Conservation (phyloP, 805 yeast genomes). For the Kuraishia capsulata region DNA sequence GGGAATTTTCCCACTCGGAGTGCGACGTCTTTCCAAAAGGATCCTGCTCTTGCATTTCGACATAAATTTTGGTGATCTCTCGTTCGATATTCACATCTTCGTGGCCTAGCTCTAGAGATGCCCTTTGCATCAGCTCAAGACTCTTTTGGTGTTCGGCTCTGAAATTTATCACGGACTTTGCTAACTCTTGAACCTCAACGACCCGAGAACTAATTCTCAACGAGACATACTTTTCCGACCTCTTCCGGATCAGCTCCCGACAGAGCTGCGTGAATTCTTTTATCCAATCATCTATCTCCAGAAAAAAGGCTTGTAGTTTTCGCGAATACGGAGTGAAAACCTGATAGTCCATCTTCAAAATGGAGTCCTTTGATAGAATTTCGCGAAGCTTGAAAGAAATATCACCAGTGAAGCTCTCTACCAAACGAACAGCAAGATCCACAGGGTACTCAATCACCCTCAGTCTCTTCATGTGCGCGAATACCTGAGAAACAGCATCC, state of each 20-base stretch:
- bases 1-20: not conserved
- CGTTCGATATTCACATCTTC: not conserved
- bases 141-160: conserved; percentile 40
- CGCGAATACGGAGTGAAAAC: conserved; percentile 27
- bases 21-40: conserved; percentile 7
- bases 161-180: conserved; percentile 34
- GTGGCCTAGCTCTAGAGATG: not conserved
- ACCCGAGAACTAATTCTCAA: conserved; percentile 48
- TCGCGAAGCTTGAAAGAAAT: conserved; percentile 34
- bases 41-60: not conserved
- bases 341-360: conserved; percentile 33
- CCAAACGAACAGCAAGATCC: conserved; percentile 50
- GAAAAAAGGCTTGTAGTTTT: conserved; percentile 25
- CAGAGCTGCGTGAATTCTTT: conserved; percentile 53
- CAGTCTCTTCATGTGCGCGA: conserved; percentile 56
- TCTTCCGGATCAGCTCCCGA: conserved; percentile 68
- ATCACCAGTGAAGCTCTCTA: conserved; percentile 56
- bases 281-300: conserved; percentile 48
- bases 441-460: conserved; percentile 56
- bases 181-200: conserved; percentile 27
- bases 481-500: conserved; percentile 35
- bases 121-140: not conserved
- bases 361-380: conserved; percentile 23
- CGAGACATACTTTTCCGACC: conserved; percentile 62
- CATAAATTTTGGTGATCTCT: not conserved